Evolutionary conservation across 1,284 basidiomycete genomes (phyloP), one percentile per base, ranked within the genome.

Genomic region (Cutaneotrichosporon curvatum): DNA sequence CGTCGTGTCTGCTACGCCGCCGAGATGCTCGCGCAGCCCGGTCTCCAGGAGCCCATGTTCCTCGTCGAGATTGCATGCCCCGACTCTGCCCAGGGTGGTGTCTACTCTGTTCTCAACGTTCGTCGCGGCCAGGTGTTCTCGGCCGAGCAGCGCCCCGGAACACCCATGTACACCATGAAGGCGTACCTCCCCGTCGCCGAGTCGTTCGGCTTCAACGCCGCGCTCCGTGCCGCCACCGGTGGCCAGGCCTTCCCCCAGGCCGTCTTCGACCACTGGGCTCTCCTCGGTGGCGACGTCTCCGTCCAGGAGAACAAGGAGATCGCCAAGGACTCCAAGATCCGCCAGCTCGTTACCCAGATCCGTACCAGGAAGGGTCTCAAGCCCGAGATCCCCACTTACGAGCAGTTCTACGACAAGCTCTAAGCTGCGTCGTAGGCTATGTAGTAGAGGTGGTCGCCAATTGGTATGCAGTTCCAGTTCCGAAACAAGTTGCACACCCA

Each of bases 41-140:
- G 81, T 76, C 79, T 99, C 56, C 92, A 97, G 74, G 95, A 99
- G 76, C 95, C 95, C 56, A 78, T 98, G 73, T 99, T 91, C 80
- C 84, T 92, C 83, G 85, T 97, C 73, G 94, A 99, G 76, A 92
- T 98, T 65, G 94, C 97, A 75, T 94, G 90, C 76, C 95, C 95
- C 50, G 92, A 97, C 75, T 87, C 83, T 68, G 92, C 87, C 59
- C 91, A 98, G 63, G 95, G 95, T 74, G 95, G 95, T 79, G 92
- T 99, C 77, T 98, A 98, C 84, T 73, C 71, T 75, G 61, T 79
- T 79, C 77, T 99, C 75, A 98, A 96, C 84, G 91, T 85, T 79
- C 88, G 94, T 72, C 89, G 95, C 82, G 95, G 94, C 55, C 90
- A 95, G 73, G 95, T 98, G 60, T 92, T 94, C 81, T 87, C 84